These are phyloP conservation scores for Centaurea solstitialis DNA, from an alignment of 129 eudicot species.

Conservation along the genomic window DNA sequence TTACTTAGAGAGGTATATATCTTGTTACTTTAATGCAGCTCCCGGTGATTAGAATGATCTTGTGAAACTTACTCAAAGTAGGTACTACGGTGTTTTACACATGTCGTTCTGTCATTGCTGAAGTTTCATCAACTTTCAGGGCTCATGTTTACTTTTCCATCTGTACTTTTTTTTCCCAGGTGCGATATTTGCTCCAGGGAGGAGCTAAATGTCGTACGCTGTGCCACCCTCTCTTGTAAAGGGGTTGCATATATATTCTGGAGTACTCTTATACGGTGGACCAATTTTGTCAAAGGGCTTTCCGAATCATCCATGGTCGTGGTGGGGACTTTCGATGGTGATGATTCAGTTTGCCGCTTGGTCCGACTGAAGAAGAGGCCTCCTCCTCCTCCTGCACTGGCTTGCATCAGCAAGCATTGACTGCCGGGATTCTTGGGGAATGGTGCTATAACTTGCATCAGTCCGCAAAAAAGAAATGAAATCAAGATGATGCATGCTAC, in stretches of 20 bases:
- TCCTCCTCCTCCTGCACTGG: slow-evolving; percentile 65
- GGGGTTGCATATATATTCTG: slow-evolving; percentile 62
- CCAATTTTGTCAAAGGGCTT: slow-evolving; percentile 72
- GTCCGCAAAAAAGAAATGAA: slow-evolving; percentile 35
- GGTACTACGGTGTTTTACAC: slow-evolving; percentile 23
- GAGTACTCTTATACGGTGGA: slow-evolving; percentile 73
- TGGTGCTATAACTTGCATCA: slow-evolving; percentile 68
- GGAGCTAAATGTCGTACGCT: slow-evolving; percentile 99
- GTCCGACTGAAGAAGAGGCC: slow-evolving; percentile 83
- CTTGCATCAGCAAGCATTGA: slow-evolving; percentile 68
- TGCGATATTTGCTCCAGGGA: slow-evolving; percentile 99
- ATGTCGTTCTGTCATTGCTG: slow-evolving; percentile 40
- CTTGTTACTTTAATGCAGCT: slow-evolving; percentile 14
- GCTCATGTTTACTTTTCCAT: slow-evolving; percentile 58
- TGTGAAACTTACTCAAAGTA: slow-evolving; percentile 23
- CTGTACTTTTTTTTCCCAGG: slow-evolving; percentile 72
- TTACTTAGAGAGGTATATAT: slow-evolving; percentile 82
- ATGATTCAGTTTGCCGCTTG: slow-evolving; percentile 86
- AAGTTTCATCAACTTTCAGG: slow-evolving; percentile 59
- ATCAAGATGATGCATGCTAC: slow-evolving; percentile 25
- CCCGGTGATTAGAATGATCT: slow-evolving; percentile 18
- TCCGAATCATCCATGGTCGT: slow-evolving; percentile 83
- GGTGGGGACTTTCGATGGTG: slow-evolving; percentile 71
- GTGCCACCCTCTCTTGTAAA: slow-evolving; percentile 58
- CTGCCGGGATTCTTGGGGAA: slow-evolving; percentile 43